These are phyloP conservation scores for Cyclocybe aegerita DNA, from an alignment of 768 basidiomycete species.

Conservation along the genomic window DNA sequence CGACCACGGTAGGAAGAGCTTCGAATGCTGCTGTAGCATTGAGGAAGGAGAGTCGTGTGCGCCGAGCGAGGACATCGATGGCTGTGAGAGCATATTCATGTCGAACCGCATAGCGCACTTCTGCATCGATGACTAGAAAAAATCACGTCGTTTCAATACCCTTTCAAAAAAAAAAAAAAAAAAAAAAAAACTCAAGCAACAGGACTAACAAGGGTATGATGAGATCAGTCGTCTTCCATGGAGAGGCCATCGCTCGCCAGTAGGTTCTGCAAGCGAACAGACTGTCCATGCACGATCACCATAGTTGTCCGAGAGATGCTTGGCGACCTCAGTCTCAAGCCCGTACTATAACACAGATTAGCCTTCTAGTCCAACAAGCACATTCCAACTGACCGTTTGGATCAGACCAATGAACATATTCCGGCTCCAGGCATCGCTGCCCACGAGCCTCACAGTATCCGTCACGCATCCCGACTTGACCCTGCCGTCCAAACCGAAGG, in stretches of 20 bases:
- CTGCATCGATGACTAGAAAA: conserved; percentile 78
- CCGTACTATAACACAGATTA: conserved; percentile 60
- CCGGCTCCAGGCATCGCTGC: conserved; percentile 90
- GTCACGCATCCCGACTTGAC: conserved; percentile 72
- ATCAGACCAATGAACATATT: conserved; percentile 98
- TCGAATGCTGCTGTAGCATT: conserved; percentile 85
- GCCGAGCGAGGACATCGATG: conserved; percentile 88
- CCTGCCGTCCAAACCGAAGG: conserved; percentile 62
- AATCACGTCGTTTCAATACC: neutral
- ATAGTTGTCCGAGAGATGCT: conserved; percentile 91
- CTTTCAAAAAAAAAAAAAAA: too few species aligned
- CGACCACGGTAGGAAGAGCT: conserved; percentile 83
- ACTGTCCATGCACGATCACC: conserved; percentile 98
- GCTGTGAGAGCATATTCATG: conserved; percentile 94
- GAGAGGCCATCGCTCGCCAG: conserved; percentile 81
- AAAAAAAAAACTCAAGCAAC: neutral
- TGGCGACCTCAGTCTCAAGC: conserved; percentile 87
- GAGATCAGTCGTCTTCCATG: conserved; percentile 73
- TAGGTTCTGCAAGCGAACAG: conserved; percentile 74
- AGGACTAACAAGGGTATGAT: conserved; percentile 70
- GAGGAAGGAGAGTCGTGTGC: conserved; percentile 90
- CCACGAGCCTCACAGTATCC: conserved; percentile 77
- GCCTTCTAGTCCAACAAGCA: neutral
- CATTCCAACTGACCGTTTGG: conserved; percentile 63
- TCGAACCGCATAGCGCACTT: conserved; percentile 84